Percentiles rank a stretch among this genome's conserved stretches.
phyloP scores from a whole-genome alignment of 208 protist species.

The Acanthamoeba castellanii region DNA sequence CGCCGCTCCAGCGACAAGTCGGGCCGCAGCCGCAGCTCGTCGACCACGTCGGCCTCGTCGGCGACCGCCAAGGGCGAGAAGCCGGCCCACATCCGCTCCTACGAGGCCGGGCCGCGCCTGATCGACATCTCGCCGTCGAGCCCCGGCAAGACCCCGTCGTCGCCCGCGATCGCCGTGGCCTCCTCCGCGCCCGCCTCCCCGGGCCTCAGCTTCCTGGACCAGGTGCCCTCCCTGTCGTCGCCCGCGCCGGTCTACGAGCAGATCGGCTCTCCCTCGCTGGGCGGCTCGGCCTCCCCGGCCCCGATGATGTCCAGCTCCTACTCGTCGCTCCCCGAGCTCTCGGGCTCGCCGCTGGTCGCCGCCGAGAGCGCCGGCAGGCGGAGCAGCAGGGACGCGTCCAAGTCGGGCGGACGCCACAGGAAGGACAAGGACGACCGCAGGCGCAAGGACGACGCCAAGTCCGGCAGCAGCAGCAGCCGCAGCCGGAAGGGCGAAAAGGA shows the following conservation, averaged over 20 bases:
- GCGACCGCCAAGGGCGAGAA: neutral
- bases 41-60: neutral
- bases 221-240: neutral
- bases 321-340: neutral
- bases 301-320: neutral
- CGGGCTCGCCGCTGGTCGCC: neutral
- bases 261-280: neutral
- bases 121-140: constrained; percentile 6
- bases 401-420: neutral
- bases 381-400: neutral
- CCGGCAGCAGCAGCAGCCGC: neutral
- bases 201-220: neutral
- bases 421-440: neutral
- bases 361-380: neutral
- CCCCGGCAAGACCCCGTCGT: neutral
- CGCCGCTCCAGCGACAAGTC: neutral
- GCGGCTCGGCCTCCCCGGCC: neutral
- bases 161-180: neutral
- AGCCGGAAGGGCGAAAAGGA: neutral
- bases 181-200: neutral
- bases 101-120: neutral
- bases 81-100: neutral
- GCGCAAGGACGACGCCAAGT: neutral
- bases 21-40: neutral
- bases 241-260: neutral